Conservation (phyloP, 768 basidiomycete species). For the Pleurotus eryngii region DNA sequence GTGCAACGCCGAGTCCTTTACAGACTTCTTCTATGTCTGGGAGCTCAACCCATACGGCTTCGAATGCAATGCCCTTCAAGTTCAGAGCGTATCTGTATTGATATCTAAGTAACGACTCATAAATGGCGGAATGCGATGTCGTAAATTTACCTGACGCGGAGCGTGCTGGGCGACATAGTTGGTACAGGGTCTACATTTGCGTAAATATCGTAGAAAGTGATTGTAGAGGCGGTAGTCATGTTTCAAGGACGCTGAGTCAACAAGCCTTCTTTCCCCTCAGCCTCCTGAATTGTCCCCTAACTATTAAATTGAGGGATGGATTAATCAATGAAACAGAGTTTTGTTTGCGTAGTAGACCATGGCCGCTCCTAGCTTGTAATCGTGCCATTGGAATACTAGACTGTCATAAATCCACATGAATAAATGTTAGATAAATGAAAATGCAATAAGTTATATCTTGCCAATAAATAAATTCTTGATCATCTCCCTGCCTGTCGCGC, state of each 20-base stretch:
- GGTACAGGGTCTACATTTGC: not conserved
- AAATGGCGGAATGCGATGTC: not conserved
- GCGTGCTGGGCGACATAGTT: not conserved
- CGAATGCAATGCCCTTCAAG: slow-evolving; percentile 23
- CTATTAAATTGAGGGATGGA: too few relatives aligned
- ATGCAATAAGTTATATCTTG: slow-evolving; percentile 60
- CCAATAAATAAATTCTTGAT: slow-evolving; percentile 75
- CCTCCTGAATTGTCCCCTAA: too few relatives aligned
- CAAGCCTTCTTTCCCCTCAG: too few relatives aligned
- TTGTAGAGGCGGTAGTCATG: not conserved
- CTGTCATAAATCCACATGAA: too few relatives aligned
- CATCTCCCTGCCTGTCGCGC: slow-evolving; percentile 83
- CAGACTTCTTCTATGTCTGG: slow-evolving; percentile 22
- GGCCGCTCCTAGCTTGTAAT: too few relatives aligned
- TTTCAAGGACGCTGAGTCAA: too few relatives aligned
- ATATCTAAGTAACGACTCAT: not conserved
- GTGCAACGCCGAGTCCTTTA: slow-evolving; percentile 22
- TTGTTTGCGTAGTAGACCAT: too few relatives aligned
- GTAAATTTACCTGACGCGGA: not conserved
- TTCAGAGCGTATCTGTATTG: slow-evolving; percentile 12
- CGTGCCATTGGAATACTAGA: too few relatives aligned
- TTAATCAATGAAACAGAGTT: too few relatives aligned
- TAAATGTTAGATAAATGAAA: too few relatives aligned
- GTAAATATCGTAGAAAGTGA: not conserved
- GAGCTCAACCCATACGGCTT: slow-evolving; percentile 23